These are phyloP conservation scores for Picea abies DNA, from an alignment of 83 land plant species.

Conservation along the genomic window DNA sequence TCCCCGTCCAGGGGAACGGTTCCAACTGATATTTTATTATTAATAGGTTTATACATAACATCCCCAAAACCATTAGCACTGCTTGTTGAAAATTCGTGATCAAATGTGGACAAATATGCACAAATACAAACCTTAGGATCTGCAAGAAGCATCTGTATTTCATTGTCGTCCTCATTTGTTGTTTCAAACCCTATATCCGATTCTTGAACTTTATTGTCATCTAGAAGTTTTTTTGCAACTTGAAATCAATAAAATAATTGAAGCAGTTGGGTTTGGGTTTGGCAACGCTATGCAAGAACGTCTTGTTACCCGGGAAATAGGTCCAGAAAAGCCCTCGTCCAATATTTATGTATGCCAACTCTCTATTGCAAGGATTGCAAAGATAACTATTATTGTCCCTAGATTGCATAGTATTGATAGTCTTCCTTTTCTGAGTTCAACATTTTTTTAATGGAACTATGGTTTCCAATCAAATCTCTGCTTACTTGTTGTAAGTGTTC, in stretches of 20 bases:
- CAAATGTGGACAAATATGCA: constrained; percentile 8
- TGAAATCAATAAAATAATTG: constrained; percentile 30
- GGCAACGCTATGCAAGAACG: constrained; percentile 49
- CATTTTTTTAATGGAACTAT: no score
- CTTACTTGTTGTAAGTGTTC: no score
- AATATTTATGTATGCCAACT: no score
- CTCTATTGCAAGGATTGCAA: no score
- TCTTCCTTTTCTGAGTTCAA: no score
- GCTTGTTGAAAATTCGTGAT: neutral
- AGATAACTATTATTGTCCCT: no score
- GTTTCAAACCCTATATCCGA: neutral
- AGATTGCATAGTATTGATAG: no score
- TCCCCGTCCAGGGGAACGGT: no score
- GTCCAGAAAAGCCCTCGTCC: constrained; percentile 60
- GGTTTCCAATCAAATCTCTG: no score
- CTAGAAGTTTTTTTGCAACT: neutral
- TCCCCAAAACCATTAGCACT: neutral
- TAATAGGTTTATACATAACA: no score
- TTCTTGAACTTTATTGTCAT: neutral
- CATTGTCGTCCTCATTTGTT: constrained; percentile 33
- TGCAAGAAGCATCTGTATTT: constrained; percentile 31
- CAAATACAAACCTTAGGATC: constrained; percentile 27
- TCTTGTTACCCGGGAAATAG: constrained; percentile 80
- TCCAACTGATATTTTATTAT: no score
- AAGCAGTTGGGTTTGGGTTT: constrained; percentile 29